Evolutionary conservation across 2,329 filamentous ascomycete species (phyloP).

Genomic region (Fusarium tuaranense): DNA sequence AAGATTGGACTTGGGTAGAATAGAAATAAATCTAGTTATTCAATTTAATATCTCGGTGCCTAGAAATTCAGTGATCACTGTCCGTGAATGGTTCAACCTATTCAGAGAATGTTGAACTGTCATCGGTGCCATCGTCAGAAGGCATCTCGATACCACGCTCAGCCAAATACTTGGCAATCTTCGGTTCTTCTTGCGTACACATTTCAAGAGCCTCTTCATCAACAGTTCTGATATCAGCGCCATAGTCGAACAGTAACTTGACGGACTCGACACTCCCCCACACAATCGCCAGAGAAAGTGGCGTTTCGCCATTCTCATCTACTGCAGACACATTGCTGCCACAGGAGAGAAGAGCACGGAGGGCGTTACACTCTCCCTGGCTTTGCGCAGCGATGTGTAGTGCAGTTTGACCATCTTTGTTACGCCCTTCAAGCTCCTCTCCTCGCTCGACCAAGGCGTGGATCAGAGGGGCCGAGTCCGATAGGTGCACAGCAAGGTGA

Average conservation of each 20-base stretch:
- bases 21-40: background rate
- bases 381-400: constrained; percentile 6
- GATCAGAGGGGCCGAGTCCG: background rate
- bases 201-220: constrained; percentile 2
- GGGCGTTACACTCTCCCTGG: background rate
- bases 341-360: background rate
- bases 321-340: background rate
- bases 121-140: background rate
- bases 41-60: background rate
- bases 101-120: background rate
- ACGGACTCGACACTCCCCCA: background rate
- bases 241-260: constrained; percentile 5
- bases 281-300: background rate
- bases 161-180: background rate
- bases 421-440: background rate
- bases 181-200: background rate
- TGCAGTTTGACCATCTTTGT: background rate
- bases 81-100: background rate
- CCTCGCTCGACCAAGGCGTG: background rate
- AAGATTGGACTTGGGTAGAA: background rate
- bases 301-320: background rate
- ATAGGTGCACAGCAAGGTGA: constrained; percentile 8
- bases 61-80: background rate
- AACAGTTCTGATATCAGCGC: background rate
- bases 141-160: constrained; percentile 11